Evolutionary conservation across 768 basidiomycete genomes (phyloP).

Genomic region (Harrya chromipes): DNA sequence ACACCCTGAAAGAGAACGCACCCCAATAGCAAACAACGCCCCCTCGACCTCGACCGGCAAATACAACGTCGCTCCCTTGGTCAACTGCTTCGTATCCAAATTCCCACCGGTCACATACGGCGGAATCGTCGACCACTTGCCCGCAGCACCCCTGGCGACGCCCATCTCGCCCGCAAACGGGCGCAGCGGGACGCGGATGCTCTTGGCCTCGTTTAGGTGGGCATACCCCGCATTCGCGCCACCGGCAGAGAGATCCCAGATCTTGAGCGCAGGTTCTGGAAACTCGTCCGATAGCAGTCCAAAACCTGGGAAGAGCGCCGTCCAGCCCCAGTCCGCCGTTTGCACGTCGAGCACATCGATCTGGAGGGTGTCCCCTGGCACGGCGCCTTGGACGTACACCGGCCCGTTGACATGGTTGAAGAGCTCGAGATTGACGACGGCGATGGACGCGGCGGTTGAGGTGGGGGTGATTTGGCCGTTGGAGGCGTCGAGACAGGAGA

Average conservation of each 20-base stretch:
- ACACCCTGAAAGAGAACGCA: constrained; percentile 11
- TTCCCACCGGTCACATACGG: constrained; percentile 62
- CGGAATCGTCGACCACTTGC: constrained; percentile 59
- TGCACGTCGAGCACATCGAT: constrained; percentile 54
- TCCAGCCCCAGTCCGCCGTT: constrained; percentile 63
- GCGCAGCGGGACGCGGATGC: constrained; percentile 47
- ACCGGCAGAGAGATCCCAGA: constrained; percentile 44
- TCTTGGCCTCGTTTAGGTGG: constrained; percentile 49
- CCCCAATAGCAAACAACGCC: constrained; percentile 59
- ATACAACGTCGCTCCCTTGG: constrained; percentile 52
- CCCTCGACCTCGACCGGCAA: constrained; percentile 59
- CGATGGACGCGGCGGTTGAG: constrained; percentile 37
- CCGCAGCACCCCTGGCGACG: constrained; percentile 47
- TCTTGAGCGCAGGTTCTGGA: constrained; percentile 47
- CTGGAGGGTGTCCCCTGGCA: constrained; percentile 56
- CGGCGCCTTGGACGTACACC: constrained; percentile 49
- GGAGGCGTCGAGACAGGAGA: constrained; percentile 63
- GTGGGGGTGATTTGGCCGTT: constrained; percentile 53
- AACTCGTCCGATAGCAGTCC: constrained; percentile 57
- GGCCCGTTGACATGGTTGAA: constrained; percentile 63
- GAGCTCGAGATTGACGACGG: constrained; percentile 42
- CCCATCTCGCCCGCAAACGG: constrained; percentile 69
- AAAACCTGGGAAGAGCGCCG: constrained; percentile 56
- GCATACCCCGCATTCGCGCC: constrained; percentile 35
- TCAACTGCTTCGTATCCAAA: constrained; percentile 56